Evolutionary conservation across 78 protist species (phyloP).

Genomic region (Speleostelium caveatum): DNA sequence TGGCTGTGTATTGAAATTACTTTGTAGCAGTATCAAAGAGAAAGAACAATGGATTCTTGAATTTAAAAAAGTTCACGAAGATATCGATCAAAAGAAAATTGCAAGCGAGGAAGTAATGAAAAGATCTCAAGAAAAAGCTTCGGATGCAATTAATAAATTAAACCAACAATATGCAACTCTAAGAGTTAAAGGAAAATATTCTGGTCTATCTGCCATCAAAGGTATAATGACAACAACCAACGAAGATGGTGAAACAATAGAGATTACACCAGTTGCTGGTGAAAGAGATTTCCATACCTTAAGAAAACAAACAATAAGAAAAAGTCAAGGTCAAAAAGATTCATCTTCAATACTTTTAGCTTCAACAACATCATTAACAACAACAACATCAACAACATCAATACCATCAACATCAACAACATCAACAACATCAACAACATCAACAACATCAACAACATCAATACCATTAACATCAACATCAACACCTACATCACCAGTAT

Average conservation of each 20-base stretch:
- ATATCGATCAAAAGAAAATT: slow-evolving; percentile 45
- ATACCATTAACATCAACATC: background rate
- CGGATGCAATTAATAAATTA: slow-evolving; percentile 53
- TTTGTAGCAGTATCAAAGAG: slow-evolving; percentile 43
- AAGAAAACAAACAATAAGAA: slow-evolving; percentile 59
- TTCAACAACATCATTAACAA: background rate
- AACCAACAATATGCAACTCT: slow-evolving; percentile 76
- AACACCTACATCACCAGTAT: background rate
- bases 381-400: background rate
- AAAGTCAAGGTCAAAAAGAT: slow-evolving; percentile 13
- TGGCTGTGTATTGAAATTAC: slow-evolving; percentile 40
- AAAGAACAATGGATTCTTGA: slow-evolving; percentile 38
- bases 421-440: background rate
- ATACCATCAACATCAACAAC: background rate
- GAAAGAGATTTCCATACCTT: slow-evolving; percentile 49
- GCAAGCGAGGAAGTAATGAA: slow-evolving; percentile 75
- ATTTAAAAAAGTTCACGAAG: slow-evolving; percentile 63
- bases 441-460: background rate
- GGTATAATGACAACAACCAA: background rate
- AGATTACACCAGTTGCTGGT: slow-evolving; percentile 14
- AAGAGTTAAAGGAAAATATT: slow-evolving; percentile 39
- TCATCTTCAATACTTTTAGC: background rate
- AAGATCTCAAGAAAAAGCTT: slow-evolving; percentile 72
- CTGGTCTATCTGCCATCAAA: slow-evolving; percentile 18
- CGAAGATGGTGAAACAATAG: slow-evolving; percentile 6